Percentiles rank a stretch among this genome's conserved stretches.
These are phyloP conservation scores for Colletotrichum acutatum DNA, from an alignment of 2,329 filamentous ascomycete genomes.

Conservation along the genomic window DNA sequence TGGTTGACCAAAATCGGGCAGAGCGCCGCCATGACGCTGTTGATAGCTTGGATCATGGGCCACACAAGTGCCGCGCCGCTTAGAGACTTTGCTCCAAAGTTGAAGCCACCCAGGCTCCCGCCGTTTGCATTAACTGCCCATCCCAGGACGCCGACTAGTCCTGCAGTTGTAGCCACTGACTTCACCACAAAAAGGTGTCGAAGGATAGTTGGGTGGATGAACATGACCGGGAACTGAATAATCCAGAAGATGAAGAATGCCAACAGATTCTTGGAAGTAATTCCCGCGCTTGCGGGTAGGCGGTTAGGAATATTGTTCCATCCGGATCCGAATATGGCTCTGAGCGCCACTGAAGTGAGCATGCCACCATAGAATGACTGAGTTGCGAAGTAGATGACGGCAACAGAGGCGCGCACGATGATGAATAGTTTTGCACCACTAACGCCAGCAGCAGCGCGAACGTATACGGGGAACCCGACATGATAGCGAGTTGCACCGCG, in stretches of 20 bases:
- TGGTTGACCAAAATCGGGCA: slow-evolving; percentile 49
- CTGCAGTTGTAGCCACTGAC: slow-evolving; percentile 56
- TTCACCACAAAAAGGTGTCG: slow-evolving; percentile 58
- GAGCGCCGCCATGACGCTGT: slow-evolving; percentile 52
- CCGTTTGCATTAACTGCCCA: slow-evolving; percentile 64
- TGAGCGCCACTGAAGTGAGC: slow-evolving; percentile 46
- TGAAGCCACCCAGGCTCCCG: slow-evolving; percentile 41
- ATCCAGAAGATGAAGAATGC: slow-evolving; percentile 67
- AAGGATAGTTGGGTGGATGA: slow-evolving; percentile 61
- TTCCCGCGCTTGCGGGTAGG: slow-evolving; percentile 57
- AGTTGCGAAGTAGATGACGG: slow-evolving; percentile 51
- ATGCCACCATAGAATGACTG: slow-evolving; percentile 48
- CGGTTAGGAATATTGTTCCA: slow-evolving; percentile 57
- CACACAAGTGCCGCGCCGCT: slow-evolving; percentile 44
- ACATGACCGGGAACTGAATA: slow-evolving; percentile 58
- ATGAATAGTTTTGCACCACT: slow-evolving; percentile 52
- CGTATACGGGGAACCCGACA: slow-evolving; percentile 49
- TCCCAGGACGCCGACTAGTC: slow-evolving; percentile 47
- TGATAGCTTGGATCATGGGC: slow-evolving; percentile 53
- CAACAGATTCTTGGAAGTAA: slow-evolving; percentile 60
- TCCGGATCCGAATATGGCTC: slow-evolving; percentile 49
- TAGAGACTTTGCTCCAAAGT: slow-evolving; percentile 26
- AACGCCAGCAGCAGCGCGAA: slow-evolving; percentile 46
- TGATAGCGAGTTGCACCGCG: slow-evolving; percentile 48
- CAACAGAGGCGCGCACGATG: slow-evolving; percentile 46